Percentiles rank a stretch among this genome's conserved stretches.
These are phyloP conservation scores for Macrotyloma uniflorum DNA, from an alignment of 306 rosid genomes.

Conservation along the genomic window DNA sequence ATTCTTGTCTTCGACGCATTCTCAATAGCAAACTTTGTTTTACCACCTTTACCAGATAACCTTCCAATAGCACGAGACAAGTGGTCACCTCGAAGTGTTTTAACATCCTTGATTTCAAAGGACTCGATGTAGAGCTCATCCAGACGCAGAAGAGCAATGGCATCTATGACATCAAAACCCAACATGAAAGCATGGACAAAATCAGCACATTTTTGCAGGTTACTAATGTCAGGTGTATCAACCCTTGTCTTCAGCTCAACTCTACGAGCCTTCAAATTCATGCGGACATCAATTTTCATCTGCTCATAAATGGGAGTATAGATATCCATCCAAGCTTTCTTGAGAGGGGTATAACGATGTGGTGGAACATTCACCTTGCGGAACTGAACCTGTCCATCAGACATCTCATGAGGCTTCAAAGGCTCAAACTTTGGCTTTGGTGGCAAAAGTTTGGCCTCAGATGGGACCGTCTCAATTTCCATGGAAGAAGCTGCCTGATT, in stretches of 20 bases:
- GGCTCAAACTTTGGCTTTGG: conserved; percentile 75
- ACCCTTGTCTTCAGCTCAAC: conserved; percentile 77
- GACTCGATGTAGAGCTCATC: conserved; percentile 93
- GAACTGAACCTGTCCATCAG: conserved; percentile 81
- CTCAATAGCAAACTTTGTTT: conserved; percentile 85
- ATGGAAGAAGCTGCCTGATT: conserved; percentile 50
- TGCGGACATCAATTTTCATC: conserved; percentile 85
- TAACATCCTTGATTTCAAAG: conserved; percentile 90
- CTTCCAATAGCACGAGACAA: conserved; percentile 91
- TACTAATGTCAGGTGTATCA: conserved; percentile 83
- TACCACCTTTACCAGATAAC: conserved; percentile 87
- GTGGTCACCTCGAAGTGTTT: conserved; percentile 81
- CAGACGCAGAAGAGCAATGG: conserved; percentile 75
- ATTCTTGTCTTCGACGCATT: conserved; percentile 86
- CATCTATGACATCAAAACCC: conserved; percentile 87
- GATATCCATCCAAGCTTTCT: conserved; percentile 86
- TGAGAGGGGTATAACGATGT: conserved; percentile 82
- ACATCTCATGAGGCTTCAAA: conserved; percentile 86
- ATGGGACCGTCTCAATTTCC: conserved; percentile 59
- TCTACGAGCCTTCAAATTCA: conserved; percentile 85
- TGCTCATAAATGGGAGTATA: conserved; percentile 79
- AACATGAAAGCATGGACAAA: conserved; percentile 91
- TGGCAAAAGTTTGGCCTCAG: conserved; percentile 52
- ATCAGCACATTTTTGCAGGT: conserved; percentile 85
- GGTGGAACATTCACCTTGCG: conserved; percentile 82